phyloP scores from a whole-genome alignment of 495 filamentous ascomycete species.

The Penicillium psychrofluorescens region DNA sequence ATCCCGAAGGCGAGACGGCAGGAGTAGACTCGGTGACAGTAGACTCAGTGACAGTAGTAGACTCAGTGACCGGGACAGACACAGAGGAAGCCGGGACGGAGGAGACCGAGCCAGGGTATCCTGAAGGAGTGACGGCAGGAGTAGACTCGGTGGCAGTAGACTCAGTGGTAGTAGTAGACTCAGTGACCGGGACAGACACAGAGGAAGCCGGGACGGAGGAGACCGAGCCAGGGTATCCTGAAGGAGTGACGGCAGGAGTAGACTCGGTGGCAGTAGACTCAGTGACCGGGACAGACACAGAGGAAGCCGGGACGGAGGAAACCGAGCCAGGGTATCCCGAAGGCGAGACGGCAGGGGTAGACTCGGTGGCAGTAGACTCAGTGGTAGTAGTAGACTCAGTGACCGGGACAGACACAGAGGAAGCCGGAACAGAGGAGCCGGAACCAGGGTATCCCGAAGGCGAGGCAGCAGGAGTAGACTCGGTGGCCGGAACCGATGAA shows the following conservation, averaged over 20 bases:
- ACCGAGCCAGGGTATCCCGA: background rate
- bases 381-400: background rate
- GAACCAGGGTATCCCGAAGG: background rate
- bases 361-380: too few species aligned
- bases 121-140: slow-evolving; percentile 1
- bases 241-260: too few species aligned
- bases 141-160: too few species aligned
- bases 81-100: background rate
- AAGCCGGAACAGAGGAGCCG: background rate
- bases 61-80: background rate
- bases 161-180: too few species aligned
- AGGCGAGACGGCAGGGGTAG: too few species aligned
- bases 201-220: too few species aligned
- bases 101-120: background rate
- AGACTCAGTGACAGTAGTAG: background rate
- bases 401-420: slow-evolving; percentile 2
- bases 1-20: slow-evolving; percentile 1
- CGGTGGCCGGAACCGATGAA: slow-evolving; percentile 3
- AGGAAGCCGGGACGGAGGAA: too few species aligned
- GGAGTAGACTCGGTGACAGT: background rate
- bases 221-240: too few species aligned
- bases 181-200: too few species aligned
- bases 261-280: too few species aligned
- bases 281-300: too few species aligned
- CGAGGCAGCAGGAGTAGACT: background rate